Conservation (phyloP, 768 basidiomycete species). For the Amanita subjunquillea region DNA sequence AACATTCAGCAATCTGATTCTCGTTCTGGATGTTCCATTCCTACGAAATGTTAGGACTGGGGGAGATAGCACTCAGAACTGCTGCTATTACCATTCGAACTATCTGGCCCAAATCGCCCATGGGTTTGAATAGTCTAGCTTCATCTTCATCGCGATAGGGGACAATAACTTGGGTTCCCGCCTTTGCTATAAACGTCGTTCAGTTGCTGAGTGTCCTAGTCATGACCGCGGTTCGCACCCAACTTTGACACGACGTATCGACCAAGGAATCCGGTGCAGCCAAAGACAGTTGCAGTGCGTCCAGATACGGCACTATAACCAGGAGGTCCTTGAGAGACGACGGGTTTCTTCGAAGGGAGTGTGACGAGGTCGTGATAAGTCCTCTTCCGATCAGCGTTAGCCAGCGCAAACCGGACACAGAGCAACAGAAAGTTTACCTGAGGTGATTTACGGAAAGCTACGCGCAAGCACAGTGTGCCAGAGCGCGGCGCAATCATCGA, state of each 20-base stretch:
- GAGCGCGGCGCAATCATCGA: constrained; percentile 36
- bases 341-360: constrained; percentile 49
- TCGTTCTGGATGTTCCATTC: constrained; percentile 95
- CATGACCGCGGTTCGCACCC: constrained; percentile 35
- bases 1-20: constrained; percentile 84
- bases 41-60: constrained; percentile 26
- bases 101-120: constrained; percentile 95
- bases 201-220: background rate
- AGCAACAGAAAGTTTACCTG: constrained; percentile 31
- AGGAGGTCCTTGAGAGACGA: constrained; percentile 67
- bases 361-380: constrained; percentile 64
- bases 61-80: background rate
- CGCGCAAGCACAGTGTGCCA: constrained; percentile 42
- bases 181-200: constrained; percentile 50
- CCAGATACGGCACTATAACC: constrained; percentile 86
- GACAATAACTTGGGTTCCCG: constrained; percentile 87
- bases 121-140: constrained; percentile 79
- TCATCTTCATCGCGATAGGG: constrained; percentile 95
- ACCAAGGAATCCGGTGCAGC: constrained; percentile 91
- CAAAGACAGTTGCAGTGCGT: constrained; percentile 93
- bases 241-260: constrained; percentile 91
- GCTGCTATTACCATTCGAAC: constrained; percentile 66
- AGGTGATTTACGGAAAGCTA: constrained; percentile 16
- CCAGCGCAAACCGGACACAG: constrained; percentile 15
- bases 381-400: constrained; percentile 36